Percentiles rank a stretch among this genome's conserved stretches.
phyloP scores from a whole-genome alignment of 805 yeast genomes.

The Myxozyma geophila region DNA sequence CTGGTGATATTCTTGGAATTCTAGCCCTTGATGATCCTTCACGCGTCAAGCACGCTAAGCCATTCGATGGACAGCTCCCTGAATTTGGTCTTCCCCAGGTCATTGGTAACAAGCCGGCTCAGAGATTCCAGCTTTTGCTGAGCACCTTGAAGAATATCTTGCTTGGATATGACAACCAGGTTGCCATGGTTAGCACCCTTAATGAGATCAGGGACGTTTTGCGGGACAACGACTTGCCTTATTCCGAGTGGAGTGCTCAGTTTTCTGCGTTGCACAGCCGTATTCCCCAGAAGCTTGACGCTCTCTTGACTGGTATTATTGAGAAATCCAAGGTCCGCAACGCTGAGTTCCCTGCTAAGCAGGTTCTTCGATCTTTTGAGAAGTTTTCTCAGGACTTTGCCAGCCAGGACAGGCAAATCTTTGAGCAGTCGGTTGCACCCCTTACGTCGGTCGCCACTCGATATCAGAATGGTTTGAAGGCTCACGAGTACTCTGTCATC shows the following conservation, averaged over 20 bases:
- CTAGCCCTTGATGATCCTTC: constrained; percentile 94
- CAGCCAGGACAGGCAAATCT: constrained; percentile 49
- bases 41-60: constrained; percentile 94
- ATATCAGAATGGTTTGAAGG: constrained; percentile 74
- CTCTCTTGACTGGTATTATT: constrained; percentile 63
- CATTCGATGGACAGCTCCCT: constrained; percentile 92
- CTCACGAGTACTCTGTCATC: constrained; percentile 81
- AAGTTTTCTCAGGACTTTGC: constrained; percentile 60
- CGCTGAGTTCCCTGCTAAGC: constrained; percentile 94
- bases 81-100: constrained; percentile 81
- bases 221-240: constrained; percentile 83
- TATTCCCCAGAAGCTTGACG: constrained; percentile 77
- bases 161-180: constrained; percentile 93
- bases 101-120: constrained; percentile 82
- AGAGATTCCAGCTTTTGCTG: constrained; percentile 64
- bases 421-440: constrained; percentile 69
- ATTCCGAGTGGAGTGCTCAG: constrained; percentile 85
- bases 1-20: constrained; percentile 96
- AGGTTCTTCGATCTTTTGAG: constrained; percentile 70
- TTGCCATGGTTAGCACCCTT: constrained; percentile 83
- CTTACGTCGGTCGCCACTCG: constrained; percentile 69
- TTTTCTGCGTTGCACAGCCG: constrained; percentile 92
- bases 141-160: constrained; percentile 76
- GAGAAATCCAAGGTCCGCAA: constrained; percentile 66
- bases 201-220: constrained; percentile 71